These are phyloP conservation scores for Trametes cingulata DNA, from an alignment of 768 basidiomycete species.

Conservation along the genomic window DNA sequence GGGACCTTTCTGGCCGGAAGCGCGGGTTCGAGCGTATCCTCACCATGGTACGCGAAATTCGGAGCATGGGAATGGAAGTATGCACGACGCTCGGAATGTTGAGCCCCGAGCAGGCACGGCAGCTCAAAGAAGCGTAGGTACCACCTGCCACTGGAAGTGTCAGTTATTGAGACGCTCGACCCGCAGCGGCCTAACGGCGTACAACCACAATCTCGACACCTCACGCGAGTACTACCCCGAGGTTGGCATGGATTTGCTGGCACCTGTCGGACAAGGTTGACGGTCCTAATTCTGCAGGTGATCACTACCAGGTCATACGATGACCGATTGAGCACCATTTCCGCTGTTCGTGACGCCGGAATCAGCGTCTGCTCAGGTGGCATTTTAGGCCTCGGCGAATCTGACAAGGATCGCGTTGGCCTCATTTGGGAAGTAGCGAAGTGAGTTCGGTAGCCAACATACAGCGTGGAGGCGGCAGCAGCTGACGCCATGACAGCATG, in stretches of 20 bases:
- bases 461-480: not conserved
- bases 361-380: slow-evolving; percentile 98
- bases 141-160: not conserved
- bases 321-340: slow-evolving; percentile 87
- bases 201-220: slow-evolving; percentile 99
- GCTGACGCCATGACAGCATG: slow-evolving; percentile 53
- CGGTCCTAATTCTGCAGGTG: slow-evolving; percentile 52
- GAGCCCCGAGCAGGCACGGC: slow-evolving; percentile 85
- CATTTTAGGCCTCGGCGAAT: slow-evolving; percentile 92
- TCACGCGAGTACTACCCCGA: slow-evolving; percentile 95
- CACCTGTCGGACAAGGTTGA: not conserved
- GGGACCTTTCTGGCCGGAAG: slow-evolving; percentile 90
- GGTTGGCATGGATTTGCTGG: slow-evolving; percentile 42
- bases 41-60: slow-evolving; percentile 86
- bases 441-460: slow-evolving; percentile 48
- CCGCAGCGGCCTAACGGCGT: slow-evolving; percentile 85
- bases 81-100: slow-evolving; percentile 99
- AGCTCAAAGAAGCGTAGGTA: slow-evolving; percentile 89
- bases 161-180: slow-evolving; percentile 7
- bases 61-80: slow-evolving; percentile 98
- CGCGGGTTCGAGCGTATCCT: slow-evolving; percentile 92
- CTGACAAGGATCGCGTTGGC: slow-evolving; percentile 86
- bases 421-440: slow-evolving; percentile 92
- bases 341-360: slow-evolving; percentile 89
- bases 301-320: slow-evolving; percentile 95